Base-by-base conservation (phyloP, 2,329 filamentous ascomycete species). In the Clonostachys sp. region DNA sequence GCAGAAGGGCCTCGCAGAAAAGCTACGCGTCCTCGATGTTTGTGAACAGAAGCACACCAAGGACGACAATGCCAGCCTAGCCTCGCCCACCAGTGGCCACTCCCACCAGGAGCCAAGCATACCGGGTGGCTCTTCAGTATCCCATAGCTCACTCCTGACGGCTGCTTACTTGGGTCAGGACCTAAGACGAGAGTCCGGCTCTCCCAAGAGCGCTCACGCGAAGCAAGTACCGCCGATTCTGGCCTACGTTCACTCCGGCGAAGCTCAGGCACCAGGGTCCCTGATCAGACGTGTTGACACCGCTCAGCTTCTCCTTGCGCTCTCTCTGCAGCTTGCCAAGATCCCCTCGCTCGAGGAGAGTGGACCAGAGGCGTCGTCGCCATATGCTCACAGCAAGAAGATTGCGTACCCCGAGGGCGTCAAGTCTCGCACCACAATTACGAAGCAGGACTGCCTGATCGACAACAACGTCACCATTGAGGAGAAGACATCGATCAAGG, bases 401-500 rank as follows among this genome's bases (percentile, higher is more conserved):
- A 77, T 96, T 45, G 87, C 89, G 3, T 88, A 94, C 59, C 88
- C 89, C 0, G 86, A 90, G 48, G 87, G 87, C 20, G 84, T 97
- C 34, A 89, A 91, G 47, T 75, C 82, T 34, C 84, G 86, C 46
- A 91, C 87, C 42, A 94, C 89, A 5, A 87, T 97, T 48, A 91
- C 89, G 17, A 82, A 86, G 56, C 77, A 81, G 42, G 92, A 96
- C 70, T 89, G 83, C 54, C 76, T 97, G 3, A 81, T 97, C 36
- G 92, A 83, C 2, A 88, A 92, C 49, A 96, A 96, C 59, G 90
- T 95, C 39, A 90, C 84, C 2, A 84, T 97, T 0, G 89, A 92
- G 60, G 89, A 92, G 57, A 92, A 92, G 63, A 86, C 83, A 20
- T 87, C 91, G n/a, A 87, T 99, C 69, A 96, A 96, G 65, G 90